A percentile compares a stretch with the other conserved stretches of the same genome.
Evolutionary conservation across 257 asterid genomes (phyloP).

Genomic region (Datura wrightii): DNA sequence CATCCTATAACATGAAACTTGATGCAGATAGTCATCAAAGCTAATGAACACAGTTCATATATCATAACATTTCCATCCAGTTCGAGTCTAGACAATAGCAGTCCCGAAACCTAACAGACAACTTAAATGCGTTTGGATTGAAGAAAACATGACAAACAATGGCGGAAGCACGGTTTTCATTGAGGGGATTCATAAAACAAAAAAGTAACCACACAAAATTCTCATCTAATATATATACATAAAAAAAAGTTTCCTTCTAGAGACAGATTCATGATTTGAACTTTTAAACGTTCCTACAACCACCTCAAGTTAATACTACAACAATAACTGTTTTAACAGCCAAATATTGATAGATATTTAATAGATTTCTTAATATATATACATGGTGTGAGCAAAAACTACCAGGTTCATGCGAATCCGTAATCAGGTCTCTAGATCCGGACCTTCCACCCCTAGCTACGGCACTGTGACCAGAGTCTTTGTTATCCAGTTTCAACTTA

Average conservation of each 20-base stretch:
- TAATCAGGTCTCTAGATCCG: background rate
- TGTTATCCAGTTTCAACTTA: background rate
- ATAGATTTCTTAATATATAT: background rate
- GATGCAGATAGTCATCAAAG: background rate
- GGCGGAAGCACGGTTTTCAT: background rate
- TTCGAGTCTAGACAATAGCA: background rate
- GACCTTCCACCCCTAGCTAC: background rate
- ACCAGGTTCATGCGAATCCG: background rate
- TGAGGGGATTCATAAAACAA: background rate
- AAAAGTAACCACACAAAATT: background rate
- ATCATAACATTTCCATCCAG: background rate
- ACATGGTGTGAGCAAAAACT: background rate
- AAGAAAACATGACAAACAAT: background rate
- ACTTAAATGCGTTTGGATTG: constrained; percentile 13
- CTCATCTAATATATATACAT: background rate
- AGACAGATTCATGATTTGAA: background rate
- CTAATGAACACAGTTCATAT: background rate
- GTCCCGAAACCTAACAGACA: background rate
- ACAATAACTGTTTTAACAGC: background rate
- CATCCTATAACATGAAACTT: background rate
- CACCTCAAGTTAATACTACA: background rate
- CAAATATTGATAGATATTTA: background rate
- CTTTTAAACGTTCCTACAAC: background rate
- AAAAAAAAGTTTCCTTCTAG: background rate
- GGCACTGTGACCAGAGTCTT: background rate